phyloP scores from a whole-genome alignment of 257 asterid genomes.

The Vinca minor region DNA sequence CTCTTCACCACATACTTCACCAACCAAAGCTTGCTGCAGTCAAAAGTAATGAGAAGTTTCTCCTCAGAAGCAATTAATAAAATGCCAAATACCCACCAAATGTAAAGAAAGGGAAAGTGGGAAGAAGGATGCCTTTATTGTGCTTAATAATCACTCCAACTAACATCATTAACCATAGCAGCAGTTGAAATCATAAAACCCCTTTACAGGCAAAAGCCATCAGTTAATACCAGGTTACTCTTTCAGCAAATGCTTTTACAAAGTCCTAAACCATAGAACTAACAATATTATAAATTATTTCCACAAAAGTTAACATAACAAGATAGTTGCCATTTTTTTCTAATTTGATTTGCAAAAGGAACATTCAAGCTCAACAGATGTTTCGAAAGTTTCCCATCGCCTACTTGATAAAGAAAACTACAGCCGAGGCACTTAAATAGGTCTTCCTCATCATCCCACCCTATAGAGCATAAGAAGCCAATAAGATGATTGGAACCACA shows the following conservation, averaged over 20 bases:
- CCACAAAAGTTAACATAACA: neutral
- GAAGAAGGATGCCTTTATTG: neutral
- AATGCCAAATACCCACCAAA: neutral
- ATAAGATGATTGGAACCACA: neutral
- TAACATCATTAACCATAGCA: neutral
- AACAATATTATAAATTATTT: neutral
- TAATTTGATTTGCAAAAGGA: too few relatives aligned
- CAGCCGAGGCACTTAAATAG: neutral
- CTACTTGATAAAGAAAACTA: neutral
- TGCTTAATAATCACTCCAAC: neutral
- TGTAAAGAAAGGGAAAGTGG: neutral
- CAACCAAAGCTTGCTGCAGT: slow-evolving; percentile 95
- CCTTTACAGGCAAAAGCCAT: neutral
- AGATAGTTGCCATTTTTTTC: too few relatives aligned
- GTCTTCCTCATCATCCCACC: neutral
- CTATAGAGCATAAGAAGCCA: neutral
- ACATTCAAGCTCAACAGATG: too few relatives aligned
- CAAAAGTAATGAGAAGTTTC: slow-evolving; percentile 10
- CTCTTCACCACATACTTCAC: slow-evolving; percentile 89
- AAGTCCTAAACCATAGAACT: neutral
- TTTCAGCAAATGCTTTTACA: neutral
- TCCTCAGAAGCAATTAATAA: neutral
- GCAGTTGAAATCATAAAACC: neutral
- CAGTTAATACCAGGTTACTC: neutral
- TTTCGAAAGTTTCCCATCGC: neutral